A percentile compares a stretch with the other conserved stretches of the same genome.
These are phyloP conservation scores for Yueomyces sp. DNA, from an alignment of 1,139 yeast species.

Conservation along the genomic window DNA sequence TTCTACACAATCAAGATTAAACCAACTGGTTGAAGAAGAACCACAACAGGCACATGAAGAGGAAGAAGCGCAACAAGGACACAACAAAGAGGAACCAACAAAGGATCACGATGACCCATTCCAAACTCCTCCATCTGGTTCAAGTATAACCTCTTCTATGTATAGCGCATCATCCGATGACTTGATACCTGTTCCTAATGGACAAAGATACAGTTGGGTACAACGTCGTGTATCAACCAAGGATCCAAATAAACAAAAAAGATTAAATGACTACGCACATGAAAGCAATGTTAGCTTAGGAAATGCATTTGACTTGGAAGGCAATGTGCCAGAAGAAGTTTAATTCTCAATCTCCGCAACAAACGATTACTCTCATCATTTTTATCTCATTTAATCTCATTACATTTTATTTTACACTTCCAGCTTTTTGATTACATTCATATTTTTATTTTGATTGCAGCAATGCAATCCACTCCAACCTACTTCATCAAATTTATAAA, in stretches of 20 bases:
- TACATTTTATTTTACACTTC: too few relatives aligned
- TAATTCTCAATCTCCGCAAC: neutral
- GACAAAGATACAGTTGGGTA: slow-evolving; percentile 18
- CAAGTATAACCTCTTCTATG: too few relatives aligned
- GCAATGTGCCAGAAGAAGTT: slow-evolving; percentile 18
- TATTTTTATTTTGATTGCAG: too few relatives aligned
- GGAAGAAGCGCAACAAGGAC: too few relatives aligned
- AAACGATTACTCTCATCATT: neutral
- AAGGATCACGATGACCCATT: too few relatives aligned
- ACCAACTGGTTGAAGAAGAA: neutral
- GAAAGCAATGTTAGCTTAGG: slow-evolving; percentile 16
- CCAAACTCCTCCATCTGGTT: neutral
- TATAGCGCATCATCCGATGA: slow-evolving; percentile 13
- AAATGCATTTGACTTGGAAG: slow-evolving; percentile 16
- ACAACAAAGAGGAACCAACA: too few relatives aligned
- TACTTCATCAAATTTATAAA: too few relatives aligned
- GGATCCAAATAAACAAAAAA: slow-evolving; percentile 16
- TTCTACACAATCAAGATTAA: neutral
- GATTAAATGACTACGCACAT: slow-evolving; percentile 15
- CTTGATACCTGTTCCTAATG: slow-evolving; percentile 19
- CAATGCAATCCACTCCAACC: too few relatives aligned
- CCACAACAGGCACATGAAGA: too few relatives aligned
- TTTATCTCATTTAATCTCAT: neutral
- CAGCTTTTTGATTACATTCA: too few relatives aligned
- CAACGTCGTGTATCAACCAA: slow-evolving; percentile 14